These are phyloP conservation scores for Mycena galopus DNA, from an alignment of 768 basidiomycete species.

Conservation along the genomic window DNA sequence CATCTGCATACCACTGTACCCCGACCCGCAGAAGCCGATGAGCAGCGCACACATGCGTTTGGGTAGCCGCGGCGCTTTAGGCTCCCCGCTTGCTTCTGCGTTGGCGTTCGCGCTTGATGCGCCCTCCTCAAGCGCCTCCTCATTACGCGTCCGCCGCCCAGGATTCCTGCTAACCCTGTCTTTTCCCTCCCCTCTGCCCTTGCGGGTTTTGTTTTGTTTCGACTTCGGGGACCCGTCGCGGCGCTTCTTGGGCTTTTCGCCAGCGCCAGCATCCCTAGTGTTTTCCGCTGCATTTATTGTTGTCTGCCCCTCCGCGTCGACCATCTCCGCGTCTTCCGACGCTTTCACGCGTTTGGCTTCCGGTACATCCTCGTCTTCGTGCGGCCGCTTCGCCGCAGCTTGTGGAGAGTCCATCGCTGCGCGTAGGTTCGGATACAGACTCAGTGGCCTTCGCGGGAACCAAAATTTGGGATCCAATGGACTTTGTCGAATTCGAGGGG, in stretches of 20 bases:
- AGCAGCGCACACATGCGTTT: conserved; percentile 89
- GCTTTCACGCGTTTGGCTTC: conserved; percentile 34
- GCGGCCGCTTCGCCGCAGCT: conserved; percentile 19
- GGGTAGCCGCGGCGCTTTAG: conserved; percentile 73
- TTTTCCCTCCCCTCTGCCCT: conserved; percentile 43
- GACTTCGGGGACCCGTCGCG: conserved; percentile 44
- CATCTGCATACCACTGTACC: conserved; percentile 97
- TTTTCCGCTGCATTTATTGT: not conserved
- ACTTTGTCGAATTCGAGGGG: not conserved
- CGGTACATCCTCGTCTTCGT: conserved; percentile 25
- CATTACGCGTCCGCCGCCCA: conserved; percentile 58
- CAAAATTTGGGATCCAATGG: not conserved
- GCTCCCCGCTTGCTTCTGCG: conserved; percentile 36
- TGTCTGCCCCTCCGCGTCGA: not conserved
- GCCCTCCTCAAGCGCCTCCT: conserved; percentile 45
- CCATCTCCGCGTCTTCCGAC: conserved; percentile 2
- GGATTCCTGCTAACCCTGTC: conserved; percentile 53
- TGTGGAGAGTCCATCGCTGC: conserved; percentile 15
- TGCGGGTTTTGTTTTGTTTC: too few relatives aligned
- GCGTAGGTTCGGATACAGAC: too few relatives aligned
- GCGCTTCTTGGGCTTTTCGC: conserved; percentile 9
- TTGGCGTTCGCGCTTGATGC: conserved; percentile 20
- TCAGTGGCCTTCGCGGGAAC: not conserved
- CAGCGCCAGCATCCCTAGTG: not conserved
- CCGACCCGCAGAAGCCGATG: conserved; percentile 93